Percentiles rank a stretch among this genome's conserved stretches.
Evolutionary conservation across 768 basidiomycete genomes (phyloP).

Genomic region (Lactarius trivialis): DNA sequence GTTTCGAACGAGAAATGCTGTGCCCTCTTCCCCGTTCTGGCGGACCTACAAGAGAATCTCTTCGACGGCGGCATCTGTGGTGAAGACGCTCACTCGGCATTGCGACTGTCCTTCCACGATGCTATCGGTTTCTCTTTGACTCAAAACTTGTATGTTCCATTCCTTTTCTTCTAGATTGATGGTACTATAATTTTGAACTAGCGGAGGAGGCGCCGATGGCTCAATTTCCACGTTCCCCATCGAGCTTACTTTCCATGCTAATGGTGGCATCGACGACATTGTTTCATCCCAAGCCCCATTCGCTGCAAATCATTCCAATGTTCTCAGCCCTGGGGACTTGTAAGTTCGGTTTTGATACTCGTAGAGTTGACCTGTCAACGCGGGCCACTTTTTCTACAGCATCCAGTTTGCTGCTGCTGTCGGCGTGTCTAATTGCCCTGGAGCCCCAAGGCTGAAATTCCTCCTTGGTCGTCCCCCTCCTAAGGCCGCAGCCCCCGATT

Average conservation of each 20-base stretch:
- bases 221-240: constrained; percentile 23
- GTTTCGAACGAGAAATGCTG: not conserved
- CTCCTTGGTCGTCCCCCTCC: constrained; percentile 31
- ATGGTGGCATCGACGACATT: constrained; percentile 19
- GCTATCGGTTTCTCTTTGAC: constrained; percentile 21
- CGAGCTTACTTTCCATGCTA: constrained; percentile 22
- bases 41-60: constrained; percentile 30
- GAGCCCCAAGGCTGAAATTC: constrained; percentile 31
- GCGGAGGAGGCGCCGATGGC: constrained; percentile 28
- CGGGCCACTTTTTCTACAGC: constrained; percentile 15
- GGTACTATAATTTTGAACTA: not conserved
- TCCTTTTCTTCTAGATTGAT: not conserved
- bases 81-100: constrained; percentile 29
- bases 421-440: constrained; percentile 32
- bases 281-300: constrained; percentile 28
- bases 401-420: constrained; percentile 34
- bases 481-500: constrained; percentile 18
- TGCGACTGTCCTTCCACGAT: constrained; percentile 29
- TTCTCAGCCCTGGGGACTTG: constrained; percentile 42
- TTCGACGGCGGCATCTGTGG: constrained; percentile 29
- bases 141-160: not conserved
- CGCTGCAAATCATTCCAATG: constrained; percentile 36
- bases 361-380: not conserved
- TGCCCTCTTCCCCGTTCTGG: constrained; percentile 8
- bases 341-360: constrained; percentile 25